Conservation (phyloP, 805 yeast species). For the Saturnispora gosingensis region DNA sequence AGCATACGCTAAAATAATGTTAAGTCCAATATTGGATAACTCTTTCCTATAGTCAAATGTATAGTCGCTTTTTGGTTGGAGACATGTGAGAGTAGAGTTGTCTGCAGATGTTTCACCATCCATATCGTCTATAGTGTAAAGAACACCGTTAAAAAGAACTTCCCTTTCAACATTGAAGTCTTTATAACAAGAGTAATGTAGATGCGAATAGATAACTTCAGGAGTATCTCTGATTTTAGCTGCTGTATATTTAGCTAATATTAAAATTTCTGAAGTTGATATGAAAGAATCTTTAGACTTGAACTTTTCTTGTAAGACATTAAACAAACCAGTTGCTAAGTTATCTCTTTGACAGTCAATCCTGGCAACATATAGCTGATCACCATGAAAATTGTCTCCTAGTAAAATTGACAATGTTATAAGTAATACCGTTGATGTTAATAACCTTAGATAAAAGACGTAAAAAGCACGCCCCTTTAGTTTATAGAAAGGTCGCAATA, state of each 20-base stretch:
- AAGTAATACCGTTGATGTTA: neutral
- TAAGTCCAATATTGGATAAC: constrained; percentile 32
- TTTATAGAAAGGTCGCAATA: constrained; percentile 20
- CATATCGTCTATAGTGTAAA: neutral
- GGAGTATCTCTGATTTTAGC: constrained; percentile 40
- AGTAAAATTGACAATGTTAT: constrained; percentile 3
- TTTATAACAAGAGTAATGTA: constrained; percentile 40
- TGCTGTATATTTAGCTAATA: constrained; percentile 38
- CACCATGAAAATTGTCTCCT: neutral
- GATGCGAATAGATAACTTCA: constrained; percentile 34
- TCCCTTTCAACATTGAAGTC: constrained; percentile 23
- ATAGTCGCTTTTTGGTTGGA: constrained; percentile 14
- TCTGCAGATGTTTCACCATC: neutral
- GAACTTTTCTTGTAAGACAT: constrained; percentile 28
- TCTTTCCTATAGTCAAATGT: constrained; percentile 39
- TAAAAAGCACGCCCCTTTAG: constrained; percentile 20
- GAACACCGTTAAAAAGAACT: constrained; percentile 1
- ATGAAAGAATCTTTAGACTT: constrained; percentile 23
- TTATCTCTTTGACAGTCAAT: constrained; percentile 45
- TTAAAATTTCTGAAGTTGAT: constrained; percentile 40
- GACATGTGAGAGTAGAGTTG: constrained; percentile 15
- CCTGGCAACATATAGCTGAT: constrained; percentile 12
- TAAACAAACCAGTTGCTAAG: constrained; percentile 44
- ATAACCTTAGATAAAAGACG: constrained; percentile 16
- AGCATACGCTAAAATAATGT: constrained; percentile 41